Evolutionary conservation across 495 filamentous ascomycete genomes (phyloP).

Genomic region (Lichenothelia convexa): DNA sequence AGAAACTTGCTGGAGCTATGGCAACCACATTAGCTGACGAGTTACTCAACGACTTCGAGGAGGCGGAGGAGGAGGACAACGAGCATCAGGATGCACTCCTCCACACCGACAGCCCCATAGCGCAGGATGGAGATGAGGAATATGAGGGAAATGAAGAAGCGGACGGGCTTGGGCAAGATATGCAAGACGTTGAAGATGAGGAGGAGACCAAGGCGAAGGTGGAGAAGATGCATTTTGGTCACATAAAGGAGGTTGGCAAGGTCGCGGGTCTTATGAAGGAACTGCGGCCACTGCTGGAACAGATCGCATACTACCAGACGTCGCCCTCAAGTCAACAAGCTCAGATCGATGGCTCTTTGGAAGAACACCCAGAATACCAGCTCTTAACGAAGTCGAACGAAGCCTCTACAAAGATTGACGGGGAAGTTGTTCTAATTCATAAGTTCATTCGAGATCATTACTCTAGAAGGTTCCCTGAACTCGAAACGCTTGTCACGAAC

Average conservation of each 20-base stretch:
- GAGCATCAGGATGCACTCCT: constrained; percentile 16
- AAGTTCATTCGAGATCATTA: constrained; percentile 94
- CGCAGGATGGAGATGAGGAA: constrained; percentile 32
- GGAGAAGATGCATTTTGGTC: constrained; percentile 60
- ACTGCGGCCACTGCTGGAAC: constrained; percentile 57
- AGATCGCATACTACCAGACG: constrained; percentile 57
- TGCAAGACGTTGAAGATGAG: constrained; percentile 38
- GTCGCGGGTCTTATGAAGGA: constrained; percentile 62
- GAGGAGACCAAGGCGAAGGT: constrained; percentile 54
- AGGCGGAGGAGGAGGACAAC: constrained; percentile 25
- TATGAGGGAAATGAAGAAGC: constrained; percentile 32
- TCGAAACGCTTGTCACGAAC: constrained; percentile 85
- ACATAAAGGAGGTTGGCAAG: constrained; percentile 52
- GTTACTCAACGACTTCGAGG: constrained; percentile 79
- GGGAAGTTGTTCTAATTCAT: constrained; percentile 82
- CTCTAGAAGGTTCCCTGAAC: constrained; percentile 79
- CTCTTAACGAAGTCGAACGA: constrained; percentile 68
- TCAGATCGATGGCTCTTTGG: constrained; percentile 50
- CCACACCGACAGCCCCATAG: constrained; percentile 18
- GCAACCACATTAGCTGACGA: constrained; percentile 70
- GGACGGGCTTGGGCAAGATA: no score
- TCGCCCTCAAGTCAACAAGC: constrained; percentile 44
- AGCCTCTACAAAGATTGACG: constrained; percentile 73
- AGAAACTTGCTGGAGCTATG: no score
- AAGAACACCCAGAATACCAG: constrained; percentile 76